Evolutionary conservation across 208 protist species (phyloP), one percentile per base, ranked within the genome.

Genomic region (Kentomonas sorsogonicus): DNA sequence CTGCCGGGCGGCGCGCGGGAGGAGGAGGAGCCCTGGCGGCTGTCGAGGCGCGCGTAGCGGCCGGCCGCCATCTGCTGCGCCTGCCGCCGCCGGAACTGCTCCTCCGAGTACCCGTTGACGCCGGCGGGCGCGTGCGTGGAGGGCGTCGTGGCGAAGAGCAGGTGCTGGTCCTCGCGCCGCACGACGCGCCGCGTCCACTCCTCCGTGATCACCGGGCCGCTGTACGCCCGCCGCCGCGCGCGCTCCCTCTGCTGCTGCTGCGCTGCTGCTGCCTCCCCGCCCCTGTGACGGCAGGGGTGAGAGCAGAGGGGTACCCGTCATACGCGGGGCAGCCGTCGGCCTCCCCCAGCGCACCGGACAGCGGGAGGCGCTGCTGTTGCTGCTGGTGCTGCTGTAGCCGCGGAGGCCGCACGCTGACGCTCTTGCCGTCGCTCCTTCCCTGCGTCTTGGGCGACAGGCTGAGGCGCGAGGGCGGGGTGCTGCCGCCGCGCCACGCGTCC

Each of bases 151-250:
- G 66, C 33, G 64, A 90, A 93, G 26, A 93, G 66, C 23, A 86
- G 59, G 27, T 78, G 69, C 63, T 93, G 82, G 47, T 93, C 86
- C 10, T 74, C 79, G 5, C 72, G 74, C 41, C 77, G 73, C n/a
- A 93, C 65, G 40, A 93, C 68, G 54, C 71, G 86, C 3, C 82
- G 79, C 2, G 86, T 58, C 86, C 86, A 93, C 57, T 68, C 74
- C 60, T 87, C 86, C 25, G 79, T 86, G 16, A 93, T 64, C 16
- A 88, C 67, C 7, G 82, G 86, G 9, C 60, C 71, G 66, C 3
- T 46, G 38, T 0, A 51, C 18, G 0, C 3, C 39, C 4, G 31
- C 36, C 16, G 50, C n/a, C n/a, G n/a, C n/a, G n/a, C n/a, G n/a
- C n/a, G n/a, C n/a, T n/a, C 31, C 31, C 22, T 25, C 10, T 31